Base-by-base conservation (phyloP, 495 filamentous ascomycete genomes). In the Aspergillus campestris region DNA sequence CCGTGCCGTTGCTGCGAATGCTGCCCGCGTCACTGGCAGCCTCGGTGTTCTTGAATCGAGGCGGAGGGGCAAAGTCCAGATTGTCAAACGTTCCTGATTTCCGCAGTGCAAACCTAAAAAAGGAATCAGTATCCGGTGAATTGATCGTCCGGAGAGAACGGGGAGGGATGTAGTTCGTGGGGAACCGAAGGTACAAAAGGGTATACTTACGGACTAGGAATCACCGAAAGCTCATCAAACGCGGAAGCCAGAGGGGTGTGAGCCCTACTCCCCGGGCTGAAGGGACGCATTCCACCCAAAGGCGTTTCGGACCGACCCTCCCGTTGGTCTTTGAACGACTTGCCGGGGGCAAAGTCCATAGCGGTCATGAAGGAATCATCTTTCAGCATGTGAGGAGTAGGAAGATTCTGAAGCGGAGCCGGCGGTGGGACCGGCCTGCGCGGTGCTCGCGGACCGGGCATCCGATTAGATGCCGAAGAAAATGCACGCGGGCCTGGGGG, bases 31-130 rank as follows among this genome's bases (percentile, higher is more conserved):
- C 92, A 55, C 89, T 95, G 38, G 60, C 73, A 43, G 65, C 69
- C 40, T 89, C 87, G 40, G 65, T 66, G 51, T 84, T 84, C 62
- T 77, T 84, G 66, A 95, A 91, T 42, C 86, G 84, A 42, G 83
- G 81, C 34, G 89, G 91, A 24, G 91, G 90, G n/a, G 90, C 89
- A 62, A 98, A 98, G 67, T 97, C 94, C 28, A 98, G 77, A 8
- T 70, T 83, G 3, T 90, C 95, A 60, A 87, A 98, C 5, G 89
- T 87, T 52, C 83, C 78, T 3, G 90, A 95, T 60, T 92, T 95
- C 52, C 88, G 83, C 42, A 98, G 79, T 38, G 81, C 64, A 66
- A 96, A 86, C 13, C 88, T 92, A 49, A 10, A 40, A 36, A 34
- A 13, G 9, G 12, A 10, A 47, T 72, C 53, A 75, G 66, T 45